Evolutionary conservation across 306 rosid species (phyloP).

Genomic region (Dryas drummondii): DNA sequence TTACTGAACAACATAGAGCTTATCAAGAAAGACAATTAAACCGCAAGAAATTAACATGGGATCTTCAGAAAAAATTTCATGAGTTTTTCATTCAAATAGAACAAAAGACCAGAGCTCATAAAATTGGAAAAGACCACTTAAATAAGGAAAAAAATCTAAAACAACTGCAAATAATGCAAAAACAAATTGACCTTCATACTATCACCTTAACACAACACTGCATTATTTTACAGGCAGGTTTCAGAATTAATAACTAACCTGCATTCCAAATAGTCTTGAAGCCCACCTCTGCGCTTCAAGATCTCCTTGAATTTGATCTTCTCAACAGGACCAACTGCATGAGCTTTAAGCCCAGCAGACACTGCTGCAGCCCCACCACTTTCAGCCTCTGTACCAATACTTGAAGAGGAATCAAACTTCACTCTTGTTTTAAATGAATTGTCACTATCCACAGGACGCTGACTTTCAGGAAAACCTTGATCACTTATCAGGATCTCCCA

Average conservation of each 20-base stretch:
- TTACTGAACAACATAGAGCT: constrained; percentile 29
- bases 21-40: constrained; percentile 10
- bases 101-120: not conserved
- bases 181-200: not conserved
- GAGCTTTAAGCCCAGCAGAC: constrained; percentile 90
- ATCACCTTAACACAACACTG: constrained; percentile 21
- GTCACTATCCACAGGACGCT: constrained; percentile 32
- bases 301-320: constrained; percentile 89
- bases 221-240: constrained; percentile 26
- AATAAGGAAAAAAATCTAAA: not conserved
- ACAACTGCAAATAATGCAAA: not conserved
- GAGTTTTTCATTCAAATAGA: not conserved
- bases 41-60: not conserved
- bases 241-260: constrained; percentile 57
- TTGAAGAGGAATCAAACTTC: constrained; percentile 54
- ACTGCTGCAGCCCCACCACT: constrained; percentile 79
- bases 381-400: constrained; percentile 61
- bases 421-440: constrained; percentile 47
- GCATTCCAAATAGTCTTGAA: constrained; percentile 87
- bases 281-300: constrained; percentile 94
- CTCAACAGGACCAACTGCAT: constrained; percentile 82
- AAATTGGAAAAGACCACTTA: not conserved
- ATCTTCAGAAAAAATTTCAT: not conserved
- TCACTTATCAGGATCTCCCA: constrained; percentile 75
- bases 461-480: constrained; percentile 20